Percentiles rank a stretch among this genome's conserved stretches.
Evolutionary conservation across 306 rosid species (phyloP).

Genomic region (Quercus robur): DNA sequence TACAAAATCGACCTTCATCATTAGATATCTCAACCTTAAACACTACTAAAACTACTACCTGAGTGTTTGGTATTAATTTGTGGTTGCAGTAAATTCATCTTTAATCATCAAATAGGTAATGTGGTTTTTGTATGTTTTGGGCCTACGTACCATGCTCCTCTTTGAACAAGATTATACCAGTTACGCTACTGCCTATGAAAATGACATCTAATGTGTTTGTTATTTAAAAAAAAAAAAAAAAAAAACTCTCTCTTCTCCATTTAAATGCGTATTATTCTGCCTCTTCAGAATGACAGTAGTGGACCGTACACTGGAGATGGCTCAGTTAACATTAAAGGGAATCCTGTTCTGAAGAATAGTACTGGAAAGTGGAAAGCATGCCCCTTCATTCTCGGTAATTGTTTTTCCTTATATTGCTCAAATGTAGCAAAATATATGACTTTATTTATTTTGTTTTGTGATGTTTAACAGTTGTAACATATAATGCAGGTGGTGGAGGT

Average conservation of each 20-base stretch:
- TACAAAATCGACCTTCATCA: too few relatives aligned
- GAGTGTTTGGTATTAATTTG: background rate
- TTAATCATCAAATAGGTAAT: background rate
- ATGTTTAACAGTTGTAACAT: constrained; percentile 5
- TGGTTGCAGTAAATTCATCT: background rate
- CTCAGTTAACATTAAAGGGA: constrained; percentile 46
- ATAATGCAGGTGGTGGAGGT: constrained; percentile 74
- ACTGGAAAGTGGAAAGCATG: constrained; percentile 66
- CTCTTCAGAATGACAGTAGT: constrained; percentile 25
- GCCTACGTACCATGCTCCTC: background rate
- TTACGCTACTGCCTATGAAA: background rate
- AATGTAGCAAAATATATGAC: background rate
- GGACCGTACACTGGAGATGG: constrained; percentile 46
- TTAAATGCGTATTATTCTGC: background rate
- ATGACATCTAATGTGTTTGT: background rate
- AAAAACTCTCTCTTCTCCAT: background rate
- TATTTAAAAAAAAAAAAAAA: background rate
- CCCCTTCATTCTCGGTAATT: constrained; percentile 49
- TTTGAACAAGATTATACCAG: background rate
- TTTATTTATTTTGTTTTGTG: background rate
- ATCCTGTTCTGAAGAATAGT: constrained; percentile 37
- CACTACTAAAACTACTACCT: background rate
- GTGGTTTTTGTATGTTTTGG: background rate
- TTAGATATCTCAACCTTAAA: too few relatives aligned
- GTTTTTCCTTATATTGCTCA: constrained; percentile 4